Base-by-base conservation (phyloP, 345 rosid species). In the Citrus reticulata region DNA sequence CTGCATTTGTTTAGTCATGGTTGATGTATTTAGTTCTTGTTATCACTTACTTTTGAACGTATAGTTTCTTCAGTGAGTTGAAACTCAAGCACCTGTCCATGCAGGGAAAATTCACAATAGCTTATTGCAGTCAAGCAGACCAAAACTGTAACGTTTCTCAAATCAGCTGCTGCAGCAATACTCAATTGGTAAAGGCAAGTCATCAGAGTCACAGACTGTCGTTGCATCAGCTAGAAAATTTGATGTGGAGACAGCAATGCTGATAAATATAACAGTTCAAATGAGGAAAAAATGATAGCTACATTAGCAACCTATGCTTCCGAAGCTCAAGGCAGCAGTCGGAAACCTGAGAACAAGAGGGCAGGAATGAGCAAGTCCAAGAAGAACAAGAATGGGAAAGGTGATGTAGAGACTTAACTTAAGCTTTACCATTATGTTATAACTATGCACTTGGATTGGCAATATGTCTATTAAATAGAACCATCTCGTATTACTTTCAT, bases 31-130 rank as follows among this genome's bases (percentile, higher is more conserved):
- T 42, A 9, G 46, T 40, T 40, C 3, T 16, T 2, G 2, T 40
- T 2, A 40, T 40, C 13, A 9, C 46, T 32, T 32, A 35, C 37
- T 40, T 40, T 49, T 49, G 55, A 11, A 11, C 1, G 5, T 14
- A 49, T 49, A 49, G 19, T 51, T 14, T 76, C 46, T 62, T 35
- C 78, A 83, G 83, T 10, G 79, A 69, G n/a, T 80, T 29, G 54
- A 68, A 42, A 42, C 51, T 55, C 10, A 11, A 57, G 58, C 55
- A 25, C 9, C 65, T 72, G 30, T 25, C 80, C 22, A 63, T 13
- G 24, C n/a, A 77, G 2, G 54, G 42, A 70, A 80, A 70, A 78
- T 80, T 63, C 19, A 60, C 35, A 74, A 35, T 62, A 74, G 73
- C 71, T 9, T 40, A 40, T 9, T 81, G 62, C 76, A 60, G 49